phyloP scores from a whole-genome alignment of 2,329 filamentous ascomycete genomes.

The Dendryphion nanum region DNA sequence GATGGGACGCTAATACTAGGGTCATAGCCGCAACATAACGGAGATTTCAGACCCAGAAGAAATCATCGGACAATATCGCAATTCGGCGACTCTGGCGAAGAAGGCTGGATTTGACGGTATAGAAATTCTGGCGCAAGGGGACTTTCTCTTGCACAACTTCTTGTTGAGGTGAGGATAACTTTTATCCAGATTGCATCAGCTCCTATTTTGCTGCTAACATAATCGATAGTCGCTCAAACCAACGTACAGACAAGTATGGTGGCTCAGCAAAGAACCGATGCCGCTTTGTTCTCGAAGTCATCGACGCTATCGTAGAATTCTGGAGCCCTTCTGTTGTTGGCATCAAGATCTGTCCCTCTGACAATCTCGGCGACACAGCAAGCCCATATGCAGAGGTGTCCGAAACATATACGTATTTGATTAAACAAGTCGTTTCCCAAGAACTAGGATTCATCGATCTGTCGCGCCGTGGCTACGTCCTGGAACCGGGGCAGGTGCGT shows the following conservation, averaged over 20 bases:
- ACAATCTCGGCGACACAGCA: background rate
- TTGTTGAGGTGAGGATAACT: slow-evolving; percentile 7
- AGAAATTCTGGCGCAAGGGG: slow-evolving; percentile 14
- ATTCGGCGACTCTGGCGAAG: too few species aligned
- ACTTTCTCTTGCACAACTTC: slow-evolving; percentile 14
- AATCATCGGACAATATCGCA: too few species aligned
- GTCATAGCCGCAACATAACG: too few species aligned
- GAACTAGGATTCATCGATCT: slow-evolving; percentile 7
- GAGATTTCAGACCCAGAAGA: too few species aligned
- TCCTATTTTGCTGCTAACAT: background rate
- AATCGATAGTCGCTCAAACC: slow-evolving; percentile 17
- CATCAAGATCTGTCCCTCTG: slow-evolving; percentile 25
- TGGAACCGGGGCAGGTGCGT: background rate
- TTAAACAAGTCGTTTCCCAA: slow-evolving; percentile 4
- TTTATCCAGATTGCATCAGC: background rate
- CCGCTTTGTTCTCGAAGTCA: slow-evolving; percentile 31
- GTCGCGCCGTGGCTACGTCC: slow-evolving; percentile 4
- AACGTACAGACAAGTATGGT: slow-evolving; percentile 31
- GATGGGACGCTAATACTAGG: too few species aligned
- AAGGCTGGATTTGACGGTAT: too few species aligned
- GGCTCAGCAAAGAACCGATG: slow-evolving; percentile 29
- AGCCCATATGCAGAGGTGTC: background rate
- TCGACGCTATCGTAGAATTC: slow-evolving; percentile 25
- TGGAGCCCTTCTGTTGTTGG: slow-evolving; percentile 16
- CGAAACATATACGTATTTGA: slow-evolving; percentile 9